Conservation (phyloP, 1,284 basidiomycete species). For the Lentinula novae-zelandiae region DNA sequence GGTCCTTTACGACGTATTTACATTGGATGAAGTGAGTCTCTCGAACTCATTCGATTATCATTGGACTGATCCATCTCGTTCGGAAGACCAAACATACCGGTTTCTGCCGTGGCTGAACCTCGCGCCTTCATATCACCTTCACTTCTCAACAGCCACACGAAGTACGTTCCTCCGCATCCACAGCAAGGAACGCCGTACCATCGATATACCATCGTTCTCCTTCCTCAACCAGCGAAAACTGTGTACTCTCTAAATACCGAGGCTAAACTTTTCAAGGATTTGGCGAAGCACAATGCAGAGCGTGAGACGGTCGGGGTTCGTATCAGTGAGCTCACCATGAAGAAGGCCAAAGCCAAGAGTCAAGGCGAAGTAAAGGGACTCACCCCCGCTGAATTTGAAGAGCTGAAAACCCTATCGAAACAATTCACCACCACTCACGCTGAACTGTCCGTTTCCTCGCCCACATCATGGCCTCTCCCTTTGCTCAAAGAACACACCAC, state of each 20-base stretch:
- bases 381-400: background rate
- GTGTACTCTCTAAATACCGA: slow-evolving; percentile 27
- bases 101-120: slow-evolving; percentile 52
- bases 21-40: slow-evolving; percentile 70
- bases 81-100: slow-evolving; percentile 75
- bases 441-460: background rate
- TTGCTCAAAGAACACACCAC: slow-evolving; percentile 23
- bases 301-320: background rate
- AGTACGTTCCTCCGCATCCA: slow-evolving; percentile 86
- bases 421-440: background rate
- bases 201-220: slow-evolving; percentile 75
- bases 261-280: background rate
- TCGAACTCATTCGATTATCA: background rate
- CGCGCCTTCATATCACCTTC: slow-evolving; percentile 33
- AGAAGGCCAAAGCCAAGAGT: background rate
- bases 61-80: background rate
- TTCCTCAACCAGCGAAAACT: slow-evolving; percentile 57
- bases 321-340: background rate
- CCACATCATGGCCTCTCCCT: background rate
- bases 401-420: background rate
- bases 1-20: slow-evolving; percentile 69
- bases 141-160: slow-evolving; percentile 47
- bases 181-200: slow-evolving; percentile 83
- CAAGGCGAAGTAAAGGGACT: background rate
- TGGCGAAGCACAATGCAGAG: background rate